Percentiles rank a stretch among this genome's conserved stretches.
Evolutionary conservation across 1,284 basidiomycete species (phyloP).

Genomic region (Laetiporus sulphureus): DNA sequence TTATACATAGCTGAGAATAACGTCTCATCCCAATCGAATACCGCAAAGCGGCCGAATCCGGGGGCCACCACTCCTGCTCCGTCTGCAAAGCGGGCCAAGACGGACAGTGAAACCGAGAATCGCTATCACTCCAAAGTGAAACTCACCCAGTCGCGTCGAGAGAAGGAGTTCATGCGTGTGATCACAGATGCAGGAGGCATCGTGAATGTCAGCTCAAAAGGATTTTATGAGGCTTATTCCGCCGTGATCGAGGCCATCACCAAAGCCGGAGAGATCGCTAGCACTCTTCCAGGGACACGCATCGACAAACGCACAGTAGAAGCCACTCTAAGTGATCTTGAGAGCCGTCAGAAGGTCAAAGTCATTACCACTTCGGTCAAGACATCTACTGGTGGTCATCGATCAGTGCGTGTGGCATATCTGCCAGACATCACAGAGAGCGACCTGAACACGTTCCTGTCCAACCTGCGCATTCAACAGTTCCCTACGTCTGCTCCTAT

Average conservation of each 20-base stretch:
- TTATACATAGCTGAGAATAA: no score
- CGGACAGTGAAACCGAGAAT: constrained; percentile 4
- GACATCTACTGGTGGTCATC: constrained; percentile 44
- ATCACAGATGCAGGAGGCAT: constrained; percentile 60
- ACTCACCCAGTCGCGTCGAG: constrained; percentile 66
- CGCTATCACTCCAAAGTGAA: constrained; percentile 43
- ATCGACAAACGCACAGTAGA: constrained; percentile 70
- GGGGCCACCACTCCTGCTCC: constrained; percentile 13
- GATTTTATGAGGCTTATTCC: constrained; percentile 59
- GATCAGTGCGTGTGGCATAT: constrained; percentile 54
- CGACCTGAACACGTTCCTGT: constrained; percentile 46
- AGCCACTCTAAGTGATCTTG: constrained; percentile 52
- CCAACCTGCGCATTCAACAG: constrained; percentile 34
- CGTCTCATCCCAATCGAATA: no score
- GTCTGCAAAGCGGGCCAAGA: constrained; percentile 16
- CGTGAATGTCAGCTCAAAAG: constrained; percentile 55
- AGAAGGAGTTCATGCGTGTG: constrained; percentile 67
- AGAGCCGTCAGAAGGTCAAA: constrained; percentile 57
- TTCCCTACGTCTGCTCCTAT: constrained; percentile 26
- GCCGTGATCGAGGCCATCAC: constrained; percentile 48
- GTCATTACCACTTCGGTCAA: constrained; percentile 53
- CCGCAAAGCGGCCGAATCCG: no score
- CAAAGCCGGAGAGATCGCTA: constrained; percentile 55
- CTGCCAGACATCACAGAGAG: constrained; percentile 47
- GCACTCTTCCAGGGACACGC: constrained; percentile 56